These are phyloP conservation scores for Cryomyces antarcticus DNA, from an alignment of 495 filamentous ascomycete genomes.

Conservation along the genomic window DNA sequence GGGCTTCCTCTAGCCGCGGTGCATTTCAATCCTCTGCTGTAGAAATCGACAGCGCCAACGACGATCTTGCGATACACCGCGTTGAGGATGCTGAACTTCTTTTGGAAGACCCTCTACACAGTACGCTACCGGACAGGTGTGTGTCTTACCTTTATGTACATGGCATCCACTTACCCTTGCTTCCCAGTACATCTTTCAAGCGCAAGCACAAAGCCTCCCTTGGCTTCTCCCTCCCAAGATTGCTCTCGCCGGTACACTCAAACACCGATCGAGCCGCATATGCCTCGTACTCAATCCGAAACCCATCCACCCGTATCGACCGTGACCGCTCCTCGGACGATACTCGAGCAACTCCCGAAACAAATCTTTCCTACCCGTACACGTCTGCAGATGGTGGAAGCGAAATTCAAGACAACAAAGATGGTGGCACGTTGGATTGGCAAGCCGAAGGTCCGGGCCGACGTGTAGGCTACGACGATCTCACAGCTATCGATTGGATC, in stretches of 20 bases:
- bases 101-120: slow-evolving; percentile 14
- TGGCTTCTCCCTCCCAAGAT: slow-evolving; percentile 35
- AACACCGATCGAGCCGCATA: slow-evolving; percentile 7
- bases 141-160: too few relatives aligned
- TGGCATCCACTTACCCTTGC: too few relatives aligned
- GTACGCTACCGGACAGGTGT: slow-evolving; percentile 11
- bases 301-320: too few relatives aligned
- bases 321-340: too few relatives aligned
- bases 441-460: slow-evolving; percentile 78
- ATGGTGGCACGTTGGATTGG: slow-evolving; percentile 57
- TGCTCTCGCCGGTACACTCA: slow-evolving; percentile 25
- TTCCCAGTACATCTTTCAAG: slow-evolving; percentile 55
- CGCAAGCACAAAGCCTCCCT: slow-evolving; percentile 48
- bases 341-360: slow-evolving; percentile 7
- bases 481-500: slow-evolving; percentile 98
- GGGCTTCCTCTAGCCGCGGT: slow-evolving; percentile 17
- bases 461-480: slow-evolving; percentile 83
- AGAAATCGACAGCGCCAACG: slow-evolving; percentile 12
- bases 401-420: slow-evolving; percentile 30
- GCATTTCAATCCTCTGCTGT: slow-evolving; percentile 8
- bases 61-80: neutral
- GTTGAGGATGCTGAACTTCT: slow-evolving; percentile 12
- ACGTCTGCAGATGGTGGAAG: slow-evolving; percentile 15
- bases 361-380: slow-evolving; percentile 20
- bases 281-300: slow-evolving; percentile 8